Base-by-base conservation (phyloP, 1,284 basidiomycete species). In the Irpex sp. region DNA sequence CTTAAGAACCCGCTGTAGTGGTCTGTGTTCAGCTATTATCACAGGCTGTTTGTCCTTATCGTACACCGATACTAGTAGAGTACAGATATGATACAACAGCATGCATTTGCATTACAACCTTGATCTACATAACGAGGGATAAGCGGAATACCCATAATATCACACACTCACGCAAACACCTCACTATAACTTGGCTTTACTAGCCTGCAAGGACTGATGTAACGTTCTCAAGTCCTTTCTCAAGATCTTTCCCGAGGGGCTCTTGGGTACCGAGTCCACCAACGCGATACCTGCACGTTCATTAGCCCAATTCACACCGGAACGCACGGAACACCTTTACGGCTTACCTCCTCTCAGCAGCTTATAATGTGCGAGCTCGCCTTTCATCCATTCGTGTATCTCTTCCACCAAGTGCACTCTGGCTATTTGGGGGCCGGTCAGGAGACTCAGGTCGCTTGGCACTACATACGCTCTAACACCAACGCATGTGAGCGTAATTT, bases 401-500 rank as follows among this genome's bases (percentile, higher is more conserved):
- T 77, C 74, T n/a, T 75, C 63, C 5, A 78, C 78, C 63, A 91
- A 86, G 1, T 70, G 69, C 0, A 66, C 67, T 51, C 74, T 79
- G 51, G 81, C 78, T 1, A 69, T 68, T 37, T 56, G 54, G 19
- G 54, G 21, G 0, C 77, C 71, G 1, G 76, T 75, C 63, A 77
- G 31, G n/a, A 44, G n/a, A 2, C 34, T 8, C 17, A 13, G 2
- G 66, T 76, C 54, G 77, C 77, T 71, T 5, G 78, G 86, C 1
- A 92, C 90, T 56, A 93, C 77, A 66, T 93, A 93, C 7, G 89
- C 92, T 66, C 90, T 87, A 47, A 13, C 15, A 47, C 44, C 44
- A 47, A 11, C 44, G 44, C n/a, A 13, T 47, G 44, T 13, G 2
- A 11, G 44, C n/a, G 7, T 13, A 47, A 47, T 4, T 47, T 13